Percentiles rank a stretch among this genome's conserved stretches.
Conservation (phyloP, 352 stramenopile genomes). For the Phytophthora hibernalis region DNA sequence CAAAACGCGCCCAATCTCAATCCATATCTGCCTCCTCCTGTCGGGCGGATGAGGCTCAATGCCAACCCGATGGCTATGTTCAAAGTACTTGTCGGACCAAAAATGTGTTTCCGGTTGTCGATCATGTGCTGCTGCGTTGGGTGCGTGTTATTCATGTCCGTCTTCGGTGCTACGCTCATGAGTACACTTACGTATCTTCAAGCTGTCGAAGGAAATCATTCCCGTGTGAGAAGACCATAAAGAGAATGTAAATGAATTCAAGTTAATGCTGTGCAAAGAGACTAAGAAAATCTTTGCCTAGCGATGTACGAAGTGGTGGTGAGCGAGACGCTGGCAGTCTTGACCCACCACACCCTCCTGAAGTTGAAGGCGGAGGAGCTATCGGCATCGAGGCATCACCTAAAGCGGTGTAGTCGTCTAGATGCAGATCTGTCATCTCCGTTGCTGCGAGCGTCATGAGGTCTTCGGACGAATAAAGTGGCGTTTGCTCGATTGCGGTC, state of each 20-base stretch:
- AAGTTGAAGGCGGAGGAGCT: constrained; percentile 12
- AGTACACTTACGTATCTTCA: constrained; percentile 75
- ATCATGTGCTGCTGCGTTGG: constrained; percentile 60
- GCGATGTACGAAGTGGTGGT: constrained; percentile 66
- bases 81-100: constrained; percentile 71
- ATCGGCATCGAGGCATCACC: constrained; percentile 21
- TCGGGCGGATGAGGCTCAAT: constrained; percentile 83
- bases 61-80: constrained; percentile 88
- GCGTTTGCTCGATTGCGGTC: constrained; percentile 69
- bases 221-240: not conserved
- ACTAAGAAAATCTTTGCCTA: constrained; percentile 81
- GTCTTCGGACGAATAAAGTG: constrained; percentile 62
- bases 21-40: constrained; percentile 88
- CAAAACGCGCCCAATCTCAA: constrained; percentile 91
- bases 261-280: constrained; percentile 80
- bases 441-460: constrained; percentile 58
- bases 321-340: constrained; percentile 22
- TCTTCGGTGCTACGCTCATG: constrained; percentile 83
- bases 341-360: constrained; percentile 12
- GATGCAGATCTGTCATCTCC: constrained; percentile 66
- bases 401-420: constrained; percentile 69
- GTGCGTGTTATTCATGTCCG: constrained; percentile 64
- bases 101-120: constrained; percentile 62
- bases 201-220: constrained; percentile 13
- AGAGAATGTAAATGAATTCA: constrained; percentile 10